phyloP scores from a whole-genome alignment of 345 rosid genomes.

The Hibiscus syriacus region DNA sequence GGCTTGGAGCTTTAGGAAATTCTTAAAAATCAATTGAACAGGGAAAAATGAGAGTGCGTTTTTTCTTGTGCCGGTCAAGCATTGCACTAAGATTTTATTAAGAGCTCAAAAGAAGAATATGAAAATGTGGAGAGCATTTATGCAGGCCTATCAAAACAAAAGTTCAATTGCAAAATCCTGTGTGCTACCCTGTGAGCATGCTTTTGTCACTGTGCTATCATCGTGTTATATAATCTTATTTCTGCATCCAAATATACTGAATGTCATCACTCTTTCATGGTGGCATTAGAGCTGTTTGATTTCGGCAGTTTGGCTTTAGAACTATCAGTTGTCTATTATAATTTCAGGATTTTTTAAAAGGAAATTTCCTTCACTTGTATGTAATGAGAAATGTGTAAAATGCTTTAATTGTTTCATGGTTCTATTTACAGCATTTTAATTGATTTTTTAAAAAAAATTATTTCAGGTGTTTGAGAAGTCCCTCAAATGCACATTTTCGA shows the following conservation, averaged over 20 bases:
- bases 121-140: background rate
- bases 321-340: background rate
- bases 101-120: background rate
- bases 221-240: background rate
- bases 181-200: background rate
- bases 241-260: background rate
- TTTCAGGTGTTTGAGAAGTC: slow-evolving; percentile 82
- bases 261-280: background rate
- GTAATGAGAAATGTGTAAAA: background rate
- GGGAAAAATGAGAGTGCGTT: background rate
- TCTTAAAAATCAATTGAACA: background rate
- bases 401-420: background rate
- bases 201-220: background rate
- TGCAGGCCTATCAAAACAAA: background rate
- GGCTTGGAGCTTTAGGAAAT: background rate
- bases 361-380: background rate
- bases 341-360: no score
- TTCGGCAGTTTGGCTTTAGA: background rate
- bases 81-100: background rate
- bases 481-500: slow-evolving; percentile 62
- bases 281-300: background rate
- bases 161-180: background rate
- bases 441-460: slow-evolving; percentile 14
- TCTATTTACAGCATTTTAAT: background rate
- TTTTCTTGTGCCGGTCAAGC: background rate